Percentiles rank a stretch among this genome's conserved stretches.
These are phyloP conservation scores for Beta vulgaris DNA, from an alignment of 148 eudicot genomes.

Conservation along the genomic window DNA sequence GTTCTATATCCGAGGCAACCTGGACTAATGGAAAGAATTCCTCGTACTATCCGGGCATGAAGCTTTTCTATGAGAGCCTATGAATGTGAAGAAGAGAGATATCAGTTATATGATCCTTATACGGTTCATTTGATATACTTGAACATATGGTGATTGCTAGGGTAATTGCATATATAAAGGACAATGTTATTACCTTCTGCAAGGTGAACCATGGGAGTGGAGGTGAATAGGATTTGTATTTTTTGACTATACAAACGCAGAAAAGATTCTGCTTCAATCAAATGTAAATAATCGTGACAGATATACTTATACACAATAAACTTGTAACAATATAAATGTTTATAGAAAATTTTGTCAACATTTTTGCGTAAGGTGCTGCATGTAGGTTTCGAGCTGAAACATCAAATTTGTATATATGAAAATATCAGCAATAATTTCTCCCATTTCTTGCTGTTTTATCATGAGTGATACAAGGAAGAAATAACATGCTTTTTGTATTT, in stretches of 20 bases:
- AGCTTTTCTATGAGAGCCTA: neutral
- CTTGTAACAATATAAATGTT: slow-evolving; percentile 6
- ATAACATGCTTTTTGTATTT: neutral
- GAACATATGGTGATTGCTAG: neutral
- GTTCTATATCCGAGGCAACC: slow-evolving; percentile 60
- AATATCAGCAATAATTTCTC: neutral
- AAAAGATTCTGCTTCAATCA: neutral
- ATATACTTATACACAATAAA: neutral
- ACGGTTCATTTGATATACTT: neutral
- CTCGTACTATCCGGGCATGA: slow-evolving; percentile 35
- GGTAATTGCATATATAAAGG: neutral
- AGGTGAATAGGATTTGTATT: neutral
- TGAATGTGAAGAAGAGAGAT: neutral
- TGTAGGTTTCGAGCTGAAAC: neutral
- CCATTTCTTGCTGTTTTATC: neutral
- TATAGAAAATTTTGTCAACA: slow-evolving; percentile 26
- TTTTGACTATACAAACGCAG: neutral
- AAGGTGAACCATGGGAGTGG: neutral
- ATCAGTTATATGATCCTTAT: neutral
- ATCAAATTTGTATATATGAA: slow-evolving; percentile 8
- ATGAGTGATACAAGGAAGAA: neutral
- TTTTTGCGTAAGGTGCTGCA: slow-evolving; percentile 6
- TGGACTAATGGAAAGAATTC: slow-evolving; percentile 23
- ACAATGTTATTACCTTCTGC: neutral
- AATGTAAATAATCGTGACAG: neutral